Evolutionary conservation across 164 flowering plant genomes (phyloP).

Genomic region (Tetracentron sinense): DNA sequence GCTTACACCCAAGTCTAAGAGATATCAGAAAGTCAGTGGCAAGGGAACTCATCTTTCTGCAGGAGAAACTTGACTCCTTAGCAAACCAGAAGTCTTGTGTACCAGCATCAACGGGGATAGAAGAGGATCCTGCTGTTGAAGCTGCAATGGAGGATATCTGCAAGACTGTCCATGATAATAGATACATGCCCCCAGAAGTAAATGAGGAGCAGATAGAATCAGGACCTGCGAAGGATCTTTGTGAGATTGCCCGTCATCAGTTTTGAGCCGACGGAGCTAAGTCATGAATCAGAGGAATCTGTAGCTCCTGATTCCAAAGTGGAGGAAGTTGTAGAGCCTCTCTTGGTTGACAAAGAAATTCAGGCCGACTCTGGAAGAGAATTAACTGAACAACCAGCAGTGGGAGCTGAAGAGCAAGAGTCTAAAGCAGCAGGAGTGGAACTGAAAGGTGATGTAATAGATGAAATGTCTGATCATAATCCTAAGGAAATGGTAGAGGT

Average conservation of each 20-base stretch:
- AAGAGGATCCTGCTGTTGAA: not conserved
- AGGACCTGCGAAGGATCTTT: not conserved
- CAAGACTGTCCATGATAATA: not conserved
- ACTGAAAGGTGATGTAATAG: not conserved
- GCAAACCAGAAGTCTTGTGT: slow-evolving; percentile 3
- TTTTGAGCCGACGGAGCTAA: not conserved
- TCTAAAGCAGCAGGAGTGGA: not conserved
- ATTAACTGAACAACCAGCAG: not conserved
- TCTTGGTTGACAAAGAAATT: not conserved
- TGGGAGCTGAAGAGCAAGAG: not conserved
- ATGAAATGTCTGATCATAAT: not conserved
- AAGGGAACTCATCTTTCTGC: slow-evolving; percentile 59
- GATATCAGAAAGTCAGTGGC: slow-evolving; percentile 66
- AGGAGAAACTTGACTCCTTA: slow-evolving; percentile 58
- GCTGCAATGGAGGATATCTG: not conserved
- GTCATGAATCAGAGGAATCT: not conserved
- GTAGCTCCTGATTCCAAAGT: not conserved
- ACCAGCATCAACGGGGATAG: not conserved
- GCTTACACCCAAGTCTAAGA: slow-evolving; percentile 51
- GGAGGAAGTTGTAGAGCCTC: not conserved
- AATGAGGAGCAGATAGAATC: not conserved
- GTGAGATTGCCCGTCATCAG: not conserved
- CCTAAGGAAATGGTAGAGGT: not conserved
- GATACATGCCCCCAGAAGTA: not conserved
- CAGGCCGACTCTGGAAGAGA: not conserved